Percentiles rank a stretch among this genome's conserved stretches.
phyloP scores from a whole-genome alignment of 2,329 filamentous ascomycete species.

The Aspergillus ochraceoroseus region DNA sequence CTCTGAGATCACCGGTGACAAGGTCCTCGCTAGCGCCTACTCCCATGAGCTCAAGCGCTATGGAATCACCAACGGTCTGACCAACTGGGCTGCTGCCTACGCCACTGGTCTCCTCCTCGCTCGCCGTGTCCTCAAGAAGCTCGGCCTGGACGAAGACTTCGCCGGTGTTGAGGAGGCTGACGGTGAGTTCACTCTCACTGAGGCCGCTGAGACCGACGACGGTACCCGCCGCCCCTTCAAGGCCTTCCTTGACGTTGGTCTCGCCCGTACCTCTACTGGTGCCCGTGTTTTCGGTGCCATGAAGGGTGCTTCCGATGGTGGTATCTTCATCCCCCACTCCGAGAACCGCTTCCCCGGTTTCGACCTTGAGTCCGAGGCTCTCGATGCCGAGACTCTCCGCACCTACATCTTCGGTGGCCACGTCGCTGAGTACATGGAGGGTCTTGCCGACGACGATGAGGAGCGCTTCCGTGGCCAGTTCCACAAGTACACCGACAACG shows the following conservation, averaged over 20 bases:
- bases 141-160: constrained; percentile 89
- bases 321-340: constrained; percentile 94
- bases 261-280: constrained; percentile 94
- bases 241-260: constrained; percentile 96
- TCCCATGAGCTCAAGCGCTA: constrained; percentile 96
- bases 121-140: constrained; percentile 94
- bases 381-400: constrained; percentile 92
- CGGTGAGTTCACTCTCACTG: constrained; percentile 93
- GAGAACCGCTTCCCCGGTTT: constrained; percentile 99
- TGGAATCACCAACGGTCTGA: constrained; percentile 95
- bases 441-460: constrained; percentile 97
- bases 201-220: constrained; percentile 85
- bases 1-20: constrained; percentile 96
- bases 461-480: constrained; percentile 99
- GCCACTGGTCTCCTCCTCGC: constrained; percentile 93
- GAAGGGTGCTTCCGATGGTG: constrained; percentile 99
- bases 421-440: constrained; percentile 99
- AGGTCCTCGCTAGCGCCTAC: constrained; percentile 90
- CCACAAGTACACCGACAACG: constrained; percentile 94
- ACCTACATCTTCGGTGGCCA: constrained; percentile 99
- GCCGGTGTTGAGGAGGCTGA: constrained; percentile 92
- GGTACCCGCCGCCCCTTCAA: constrained; percentile 95
- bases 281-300: constrained; percentile 98
- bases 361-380: constrained; percentile 96
- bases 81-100: constrained; percentile 99